Conservation (phyloP, 129 eudicot species). For the Heracleum sosnowskyi region DNA sequence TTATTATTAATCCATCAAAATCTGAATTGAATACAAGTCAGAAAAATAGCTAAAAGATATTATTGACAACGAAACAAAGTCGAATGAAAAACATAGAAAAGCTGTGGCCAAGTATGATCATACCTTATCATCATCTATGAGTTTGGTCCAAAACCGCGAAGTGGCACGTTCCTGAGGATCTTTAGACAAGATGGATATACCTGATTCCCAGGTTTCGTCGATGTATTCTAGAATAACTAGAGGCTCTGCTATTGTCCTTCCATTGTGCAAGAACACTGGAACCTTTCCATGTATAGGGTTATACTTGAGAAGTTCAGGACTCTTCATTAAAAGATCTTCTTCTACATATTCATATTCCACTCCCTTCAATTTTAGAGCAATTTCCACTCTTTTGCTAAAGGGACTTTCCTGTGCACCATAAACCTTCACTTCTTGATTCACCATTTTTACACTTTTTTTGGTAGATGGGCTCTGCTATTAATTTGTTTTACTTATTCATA, state of each 20-base stretch:
- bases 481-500: no score
- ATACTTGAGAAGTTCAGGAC: conserved; percentile 8
- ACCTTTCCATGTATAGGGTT: neutral
- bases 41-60: neutral
- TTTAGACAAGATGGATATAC: conserved; percentile 20
- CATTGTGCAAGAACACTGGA: conserved; percentile 7
- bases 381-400: neutral
- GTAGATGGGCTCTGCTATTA: neutral
- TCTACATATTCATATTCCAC: conserved; percentile 23
- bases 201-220: conserved; percentile 1
- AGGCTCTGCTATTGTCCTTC: neutral
- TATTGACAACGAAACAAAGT: neutral
- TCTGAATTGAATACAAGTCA: no score
- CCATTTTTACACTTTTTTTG: conserved; percentile 5
- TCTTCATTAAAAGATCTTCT: conserved; percentile 24
- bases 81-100: neutral
- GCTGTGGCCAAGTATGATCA: neutral
- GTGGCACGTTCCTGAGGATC: conserved; percentile 34
- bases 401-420: conserved; percentile 5
- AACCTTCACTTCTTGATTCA: conserved; percentile 21
- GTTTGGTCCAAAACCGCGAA: conserved; percentile 36
- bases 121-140: conserved; percentile 26
- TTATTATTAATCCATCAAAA: no score
- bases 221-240: conserved; percentile 4
- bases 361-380: conserved; percentile 22